Evolutionary conservation across 2,329 filamentous ascomycete genomes (phyloP).

Genomic region (Pseudogymnoascus verrucosus): DNA sequence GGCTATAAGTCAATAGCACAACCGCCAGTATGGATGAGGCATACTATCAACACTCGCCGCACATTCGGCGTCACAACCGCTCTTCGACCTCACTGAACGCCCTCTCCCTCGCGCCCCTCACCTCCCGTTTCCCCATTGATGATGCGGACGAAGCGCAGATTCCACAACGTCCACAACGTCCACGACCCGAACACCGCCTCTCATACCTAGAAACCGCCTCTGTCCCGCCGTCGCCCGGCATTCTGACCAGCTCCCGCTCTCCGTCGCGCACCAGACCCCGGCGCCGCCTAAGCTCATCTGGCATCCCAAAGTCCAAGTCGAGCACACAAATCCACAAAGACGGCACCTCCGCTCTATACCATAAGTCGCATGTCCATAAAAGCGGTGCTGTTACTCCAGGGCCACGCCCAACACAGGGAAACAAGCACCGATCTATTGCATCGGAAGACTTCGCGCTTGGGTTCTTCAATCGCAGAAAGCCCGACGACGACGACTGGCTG

Average conservation of each 20-base stretch:
- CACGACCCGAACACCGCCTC: conserved; percentile 30
- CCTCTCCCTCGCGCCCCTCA: conserved; percentile 56
- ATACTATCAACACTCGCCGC: conserved; percentile 52
- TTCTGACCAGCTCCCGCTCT: conserved; percentile 45
- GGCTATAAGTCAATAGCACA: neutral
- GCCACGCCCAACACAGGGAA: conserved; percentile 12
- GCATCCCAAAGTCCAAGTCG: conserved; percentile 54
- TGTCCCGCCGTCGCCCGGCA: conserved; percentile 55
- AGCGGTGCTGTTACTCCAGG: conserved; percentile 22
- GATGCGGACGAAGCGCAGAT: conserved; percentile 39
- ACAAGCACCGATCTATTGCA: conserved; percentile 17
- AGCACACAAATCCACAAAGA: conserved; percentile 42
- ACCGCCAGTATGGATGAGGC: conserved; percentile 46
- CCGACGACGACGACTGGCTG: conserved; percentile 55
- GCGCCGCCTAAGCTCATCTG: conserved; percentile 26
- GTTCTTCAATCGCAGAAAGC: conserved; percentile 9
- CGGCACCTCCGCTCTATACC: conserved; percentile 12
- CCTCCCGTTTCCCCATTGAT: conserved; percentile 50
- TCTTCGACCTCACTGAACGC: conserved; percentile 52
- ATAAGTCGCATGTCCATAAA: conserved; percentile 20
- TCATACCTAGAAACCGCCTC: conserved; percentile 57
- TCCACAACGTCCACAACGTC: conserved; percentile 31
- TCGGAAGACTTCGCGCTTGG: conserved; percentile 19
- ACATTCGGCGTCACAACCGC: conserved; percentile 49
- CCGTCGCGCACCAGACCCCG: conserved; percentile 34